A percentile compares a stretch with the other conserved stretches of the same genome.
Conservation (phyloP, 352 stramenopile species). For the Pythium grandisporangium region DNA sequence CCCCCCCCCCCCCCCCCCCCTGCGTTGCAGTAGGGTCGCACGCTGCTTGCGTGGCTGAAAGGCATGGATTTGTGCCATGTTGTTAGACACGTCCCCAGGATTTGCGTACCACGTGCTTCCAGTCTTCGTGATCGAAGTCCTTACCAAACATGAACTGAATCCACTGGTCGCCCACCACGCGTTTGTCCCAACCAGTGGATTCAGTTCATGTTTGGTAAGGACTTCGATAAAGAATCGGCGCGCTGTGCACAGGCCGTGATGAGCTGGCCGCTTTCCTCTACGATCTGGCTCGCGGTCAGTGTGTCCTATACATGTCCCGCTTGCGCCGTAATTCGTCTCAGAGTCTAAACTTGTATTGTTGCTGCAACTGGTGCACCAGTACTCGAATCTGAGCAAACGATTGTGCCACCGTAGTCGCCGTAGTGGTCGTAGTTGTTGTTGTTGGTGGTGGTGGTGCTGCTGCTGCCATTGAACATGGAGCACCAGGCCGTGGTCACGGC, state of each 20-base stretch:
- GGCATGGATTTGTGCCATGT: constrained; percentile 10
- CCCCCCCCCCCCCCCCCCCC: too few relatives aligned
- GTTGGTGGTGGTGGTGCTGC: too few relatives aligned
- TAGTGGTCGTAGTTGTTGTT: too few relatives aligned
- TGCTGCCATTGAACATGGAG: constrained; percentile 6
- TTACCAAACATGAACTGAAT: constrained; percentile 20
- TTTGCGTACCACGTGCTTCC: constrained; percentile 9
- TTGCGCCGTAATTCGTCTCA: constrained; percentile 9
- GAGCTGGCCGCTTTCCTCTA: constrained; percentile 8
- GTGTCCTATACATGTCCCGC: constrained; percentile 6
- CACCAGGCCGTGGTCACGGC: constrained; percentile 1
- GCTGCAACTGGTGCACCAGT: constrained; percentile 6
- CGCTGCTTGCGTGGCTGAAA: constrained; percentile 13
- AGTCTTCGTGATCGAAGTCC: constrained; percentile 12
- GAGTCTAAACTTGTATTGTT: constrained; percentile 8
- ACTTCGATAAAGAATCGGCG: constrained; percentile 8
- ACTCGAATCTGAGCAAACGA: constrained; percentile 9
- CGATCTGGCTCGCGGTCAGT: constrained; percentile 1
- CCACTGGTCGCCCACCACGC: constrained; percentile 10
- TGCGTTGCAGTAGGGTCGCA: constrained; percentile 10
- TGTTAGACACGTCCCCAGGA: constrained; percentile 14
- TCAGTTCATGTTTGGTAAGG: constrained; percentile 3
- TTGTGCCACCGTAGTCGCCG: constrained; percentile 7
- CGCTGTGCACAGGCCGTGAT: constrained; percentile 8
- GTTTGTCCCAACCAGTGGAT: constrained; percentile 16